Evolutionary conservation across 1,139 yeast genomes (phyloP).

Genomic region (Ogataea hybrid): DNA sequence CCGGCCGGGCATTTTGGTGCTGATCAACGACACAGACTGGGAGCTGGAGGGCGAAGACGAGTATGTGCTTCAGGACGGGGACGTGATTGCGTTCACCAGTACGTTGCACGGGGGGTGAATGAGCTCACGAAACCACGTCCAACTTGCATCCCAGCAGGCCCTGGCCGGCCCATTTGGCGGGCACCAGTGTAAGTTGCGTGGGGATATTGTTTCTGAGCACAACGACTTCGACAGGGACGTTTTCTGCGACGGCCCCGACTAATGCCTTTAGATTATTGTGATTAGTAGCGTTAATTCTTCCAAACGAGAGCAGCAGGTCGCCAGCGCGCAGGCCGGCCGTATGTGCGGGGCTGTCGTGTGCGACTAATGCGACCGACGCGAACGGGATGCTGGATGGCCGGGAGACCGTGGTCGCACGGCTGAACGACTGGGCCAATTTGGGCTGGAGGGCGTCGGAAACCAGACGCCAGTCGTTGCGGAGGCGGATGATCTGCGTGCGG

Average conservation of each 20-base stretch:
- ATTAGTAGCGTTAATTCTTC: conserved; percentile 42
- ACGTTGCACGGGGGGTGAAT: conserved; percentile 84
- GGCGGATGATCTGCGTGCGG: conserved; percentile 61
- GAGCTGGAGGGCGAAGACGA: conserved; percentile 89
- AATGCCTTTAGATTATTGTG: conserved; percentile 39
- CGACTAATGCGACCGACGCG: conserved; percentile 52
- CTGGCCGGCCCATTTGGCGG: conserved; percentile 66
- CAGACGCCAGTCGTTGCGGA: conserved; percentile 63
- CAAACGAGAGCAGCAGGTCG: conserved; percentile 44
- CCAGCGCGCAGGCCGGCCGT: conserved; percentile 35
- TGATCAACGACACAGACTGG: conserved; percentile 97
- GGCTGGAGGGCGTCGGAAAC: conserved; percentile 49
- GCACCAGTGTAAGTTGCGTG: conserved; percentile 40
- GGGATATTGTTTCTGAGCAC: conserved; percentile 35
- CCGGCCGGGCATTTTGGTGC: conserved; percentile 89
- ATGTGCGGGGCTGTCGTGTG: conserved; percentile 45
- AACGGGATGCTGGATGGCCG: conserved; percentile 44
- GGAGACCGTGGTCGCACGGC: conserved; percentile 2
- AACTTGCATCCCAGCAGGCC: conserved; percentile 73
- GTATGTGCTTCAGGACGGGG: conserved; percentile 71
- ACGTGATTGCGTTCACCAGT: conserved; percentile 81
- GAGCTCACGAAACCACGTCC: background rate
- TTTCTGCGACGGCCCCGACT: conserved; percentile 25
- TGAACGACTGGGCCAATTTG: conserved; percentile 36
- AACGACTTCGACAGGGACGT: conserved; percentile 27